phyloP scores from a whole-genome alignment of 2,329 filamentous ascomycete genomes.

The Epichloe elymi region DNA sequence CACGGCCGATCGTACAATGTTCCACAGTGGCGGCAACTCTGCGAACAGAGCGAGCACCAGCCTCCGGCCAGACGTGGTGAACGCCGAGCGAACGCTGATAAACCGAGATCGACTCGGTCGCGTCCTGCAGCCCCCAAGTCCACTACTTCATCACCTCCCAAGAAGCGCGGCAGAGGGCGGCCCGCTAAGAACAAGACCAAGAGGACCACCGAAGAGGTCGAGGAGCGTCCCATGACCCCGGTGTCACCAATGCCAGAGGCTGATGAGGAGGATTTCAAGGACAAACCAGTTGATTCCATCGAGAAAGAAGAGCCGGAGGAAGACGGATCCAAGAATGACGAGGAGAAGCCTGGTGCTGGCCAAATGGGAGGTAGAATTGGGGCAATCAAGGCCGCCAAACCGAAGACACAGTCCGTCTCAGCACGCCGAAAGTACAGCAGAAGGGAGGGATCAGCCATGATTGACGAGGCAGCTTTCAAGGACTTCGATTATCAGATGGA shows the following conservation, averaged over 20 bases:
- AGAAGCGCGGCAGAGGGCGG: slow-evolving; percentile 27
- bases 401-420: slow-evolving; percentile 62
- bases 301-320: slow-evolving; percentile 31
- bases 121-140: slow-evolving; percentile 23
- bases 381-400: slow-evolving; percentile 35
- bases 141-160: slow-evolving; percentile 20
- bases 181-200: slow-evolving; percentile 25
- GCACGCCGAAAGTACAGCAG: slow-evolving; percentile 78
- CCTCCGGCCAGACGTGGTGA: slow-evolving; percentile 84
- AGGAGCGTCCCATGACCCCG: slow-evolving; percentile 45
- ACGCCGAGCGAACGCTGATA: slow-evolving; percentile 50
- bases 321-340: slow-evolving; percentile 24
- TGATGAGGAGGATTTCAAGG: slow-evolving; percentile 15
- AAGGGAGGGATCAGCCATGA: slow-evolving; percentile 60
- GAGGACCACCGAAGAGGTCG: slow-evolving; percentile 26
- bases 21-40: slow-evolving; percentile 87
- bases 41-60: slow-evolving; percentile 90
- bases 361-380: slow-evolving; percentile 32
- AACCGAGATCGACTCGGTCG: slow-evolving; percentile 30
- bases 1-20: slow-evolving; percentile 94
- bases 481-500: slow-evolving; percentile 85
- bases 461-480: slow-evolving; percentile 85
- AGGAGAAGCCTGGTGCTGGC: slow-evolving; percentile 25
- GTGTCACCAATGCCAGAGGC: slow-evolving; percentile 36
- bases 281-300: slow-evolving; percentile 32